These are phyloP conservation scores for Plasmodium billcollinsi DNA, from an alignment of 169 alveolate species.

Conservation along the genomic window DNA sequence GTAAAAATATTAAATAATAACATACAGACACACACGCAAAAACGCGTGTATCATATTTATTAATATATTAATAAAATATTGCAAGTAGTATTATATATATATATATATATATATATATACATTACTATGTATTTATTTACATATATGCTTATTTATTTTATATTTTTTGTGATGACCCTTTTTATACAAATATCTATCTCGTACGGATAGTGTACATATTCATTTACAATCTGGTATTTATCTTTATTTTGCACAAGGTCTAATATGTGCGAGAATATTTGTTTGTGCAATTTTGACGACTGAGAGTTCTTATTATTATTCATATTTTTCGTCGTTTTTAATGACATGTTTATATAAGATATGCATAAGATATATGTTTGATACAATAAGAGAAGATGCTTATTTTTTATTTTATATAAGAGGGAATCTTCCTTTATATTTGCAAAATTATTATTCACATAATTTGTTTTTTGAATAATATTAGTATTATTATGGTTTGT, in stretches of 20 bases:
- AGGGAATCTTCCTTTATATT: neutral
- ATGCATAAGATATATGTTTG: constrained; percentile 12
- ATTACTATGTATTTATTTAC: too few relatives aligned
- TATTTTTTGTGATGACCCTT: neutral
- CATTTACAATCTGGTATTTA: constrained; percentile 38
- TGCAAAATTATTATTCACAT: neutral
- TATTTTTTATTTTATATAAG: constrained; percentile 3
- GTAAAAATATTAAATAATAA: too few relatives aligned
- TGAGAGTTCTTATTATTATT: constrained; percentile 26
- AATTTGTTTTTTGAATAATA: neutral
- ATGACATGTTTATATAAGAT: constrained; percentile 21
- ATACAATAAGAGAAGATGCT: constrained; percentile 9
- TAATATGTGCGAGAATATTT: constrained; percentile 16
- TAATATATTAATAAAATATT: too few relatives aligned
- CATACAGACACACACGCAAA: too few relatives aligned
- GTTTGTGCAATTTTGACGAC: constrained; percentile 62
- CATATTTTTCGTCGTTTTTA: constrained; percentile 13
- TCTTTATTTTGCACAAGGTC: constrained; percentile 19
- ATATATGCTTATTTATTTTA: too few relatives aligned
- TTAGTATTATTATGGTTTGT: too few relatives aligned
- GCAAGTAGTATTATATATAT: too few relatives aligned
- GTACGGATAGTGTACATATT: constrained; percentile 49
- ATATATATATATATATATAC: too few relatives aligned
- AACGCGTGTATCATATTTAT: too few relatives aligned
- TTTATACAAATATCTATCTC: constrained; percentile 45